Percentiles rank a stretch among this genome's conserved stretches.
phyloP scores from a whole-genome alignment of 2,329 filamentous ascomycete species.

The Exophiala aquamarina region DNA sequence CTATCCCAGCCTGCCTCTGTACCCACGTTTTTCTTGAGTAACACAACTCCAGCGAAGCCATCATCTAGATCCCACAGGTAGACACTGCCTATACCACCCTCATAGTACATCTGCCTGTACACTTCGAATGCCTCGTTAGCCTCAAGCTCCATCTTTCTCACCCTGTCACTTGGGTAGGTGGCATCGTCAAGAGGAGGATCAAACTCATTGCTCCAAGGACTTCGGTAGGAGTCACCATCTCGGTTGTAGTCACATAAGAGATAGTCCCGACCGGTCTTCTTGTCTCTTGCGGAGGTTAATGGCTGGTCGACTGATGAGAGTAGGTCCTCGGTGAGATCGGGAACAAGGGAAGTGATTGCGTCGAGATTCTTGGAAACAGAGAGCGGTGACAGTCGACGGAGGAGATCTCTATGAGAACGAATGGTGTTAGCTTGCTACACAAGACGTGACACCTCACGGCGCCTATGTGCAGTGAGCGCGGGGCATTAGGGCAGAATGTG shows the following conservation, averaged over 20 bases:
- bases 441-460: background rate
- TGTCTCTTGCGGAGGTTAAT: conserved; percentile 80
- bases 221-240: conserved; percentile 95
- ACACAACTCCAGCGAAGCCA: conserved; percentile 91
- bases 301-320: conserved; percentile 97
- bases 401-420: conserved; percentile 72
- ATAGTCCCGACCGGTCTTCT: conserved; percentile 88
- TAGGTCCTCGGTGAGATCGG: conserved; percentile 93
- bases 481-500: background rate
- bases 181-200: conserved; percentile 87
- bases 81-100: conserved; percentile 84
- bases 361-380: conserved; percentile 85
- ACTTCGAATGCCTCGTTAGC: conserved; percentile 97
- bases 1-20: conserved; percentile 82
- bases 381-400: conserved; percentile 94
- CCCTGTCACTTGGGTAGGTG: conserved; percentile 83
- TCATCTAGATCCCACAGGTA: conserved; percentile 99
- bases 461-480: background rate
- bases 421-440: conserved; percentile 12
- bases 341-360: conserved; percentile 82
- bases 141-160: conserved; percentile 88
- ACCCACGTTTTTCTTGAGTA: conserved; percentile 82
- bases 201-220: conserved; percentile 99
- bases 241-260: conserved; percentile 99
- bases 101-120: conserved; percentile 89